These are phyloP conservation scores for Aspergillus jensenii DNA, from an alignment of 2,329 filamentous ascomycete genomes.

Conservation along the genomic window DNA sequence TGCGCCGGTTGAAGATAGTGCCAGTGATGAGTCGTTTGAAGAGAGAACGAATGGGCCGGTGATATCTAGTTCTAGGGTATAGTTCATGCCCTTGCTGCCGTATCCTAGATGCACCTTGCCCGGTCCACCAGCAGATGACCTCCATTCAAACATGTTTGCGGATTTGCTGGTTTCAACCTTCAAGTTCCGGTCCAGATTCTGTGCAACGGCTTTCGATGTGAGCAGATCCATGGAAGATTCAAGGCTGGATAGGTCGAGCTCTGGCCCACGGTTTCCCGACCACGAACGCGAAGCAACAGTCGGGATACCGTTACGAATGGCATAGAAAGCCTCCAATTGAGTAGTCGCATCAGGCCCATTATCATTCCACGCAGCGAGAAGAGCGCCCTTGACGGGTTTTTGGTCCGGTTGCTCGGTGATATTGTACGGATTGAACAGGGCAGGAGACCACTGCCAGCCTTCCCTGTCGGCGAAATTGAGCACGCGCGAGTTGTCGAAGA, in stretches of 20 bases:
- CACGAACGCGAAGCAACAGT: constrained; percentile 56
- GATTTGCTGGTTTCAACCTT: background rate
- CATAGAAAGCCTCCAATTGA: constrained; percentile 54
- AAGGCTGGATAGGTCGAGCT: constrained; percentile 42
- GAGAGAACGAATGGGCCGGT: constrained; percentile 47
- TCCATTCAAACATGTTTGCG: background rate
- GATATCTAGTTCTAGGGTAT: constrained; percentile 53
- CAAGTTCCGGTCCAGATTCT: constrained; percentile 47
- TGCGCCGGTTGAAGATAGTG: constrained; percentile 33
- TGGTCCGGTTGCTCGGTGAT: constrained; percentile 48
- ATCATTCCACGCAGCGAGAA: constrained; percentile 57
- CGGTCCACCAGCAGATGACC: background rate
- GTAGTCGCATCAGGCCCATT: constrained; percentile 54
- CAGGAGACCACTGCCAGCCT: constrained; percentile 48
- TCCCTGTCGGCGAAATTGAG: constrained; percentile 51
- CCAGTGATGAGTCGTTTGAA: constrained; percentile 46
- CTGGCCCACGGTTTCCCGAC: constrained; percentile 48
- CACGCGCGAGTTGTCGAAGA: constrained; percentile 49
- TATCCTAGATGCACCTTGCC: constrained; percentile 39
- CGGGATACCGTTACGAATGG: constrained; percentile 52
- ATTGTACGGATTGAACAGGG: constrained; percentile 53
- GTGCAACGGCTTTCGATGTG: constrained; percentile 44
- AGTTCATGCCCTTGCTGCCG: constrained; percentile 56
- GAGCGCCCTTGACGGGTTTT: constrained; percentile 48
- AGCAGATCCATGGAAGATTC: constrained; percentile 42